phyloP scores from a whole-genome alignment of 2,329 filamentous ascomycete genomes.

The Nigrospora oryzae region DNA sequence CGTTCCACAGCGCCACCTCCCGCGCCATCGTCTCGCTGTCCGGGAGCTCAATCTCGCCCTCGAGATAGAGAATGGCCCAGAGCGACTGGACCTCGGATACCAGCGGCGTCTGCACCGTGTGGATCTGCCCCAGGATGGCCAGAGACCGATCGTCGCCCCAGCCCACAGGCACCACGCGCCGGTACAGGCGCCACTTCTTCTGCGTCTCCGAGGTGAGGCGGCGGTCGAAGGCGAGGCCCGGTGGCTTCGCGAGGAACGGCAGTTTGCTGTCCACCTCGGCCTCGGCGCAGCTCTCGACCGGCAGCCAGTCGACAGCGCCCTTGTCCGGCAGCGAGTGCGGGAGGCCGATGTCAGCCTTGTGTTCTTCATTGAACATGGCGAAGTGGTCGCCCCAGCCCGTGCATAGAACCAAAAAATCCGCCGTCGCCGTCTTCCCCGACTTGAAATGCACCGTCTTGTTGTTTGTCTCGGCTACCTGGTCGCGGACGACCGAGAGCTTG shows the following conservation, averaged over 20 bases:
- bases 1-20: too few species aligned
- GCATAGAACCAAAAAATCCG: conserved; percentile 9
- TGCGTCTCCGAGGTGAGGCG: neutral
- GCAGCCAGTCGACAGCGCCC: neutral
- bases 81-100: conserved; percentile 1
- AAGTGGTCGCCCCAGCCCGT: conserved; percentile 13
- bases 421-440: conserved; percentile 4
- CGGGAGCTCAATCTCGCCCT: too few species aligned
- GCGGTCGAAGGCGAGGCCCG: conserved; percentile 2
- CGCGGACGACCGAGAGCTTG: conserved; percentile 5
- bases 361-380: conserved; percentile 6
- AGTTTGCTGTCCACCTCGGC: conserved; percentile 8
- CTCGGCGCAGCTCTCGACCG: conserved; percentile 5
- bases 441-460: conserved; percentile 2
- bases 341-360: conserved; percentile 8
- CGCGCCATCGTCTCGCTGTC: too few species aligned
- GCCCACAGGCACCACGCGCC: conserved; percentile 2
- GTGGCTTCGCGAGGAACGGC: conserved; percentile 6
- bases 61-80: too few species aligned
- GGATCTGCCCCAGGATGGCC: conserved; percentile 13
- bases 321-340: neutral
- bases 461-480: conserved; percentile 1
- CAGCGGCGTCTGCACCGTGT: conserved; percentile 14
- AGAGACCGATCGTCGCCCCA: conserved; percentile 10
- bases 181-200: conserved; percentile 6